phyloP scores from a whole-genome alignment of 139 green algal genomes.

The Micractinium sp. region DNA sequence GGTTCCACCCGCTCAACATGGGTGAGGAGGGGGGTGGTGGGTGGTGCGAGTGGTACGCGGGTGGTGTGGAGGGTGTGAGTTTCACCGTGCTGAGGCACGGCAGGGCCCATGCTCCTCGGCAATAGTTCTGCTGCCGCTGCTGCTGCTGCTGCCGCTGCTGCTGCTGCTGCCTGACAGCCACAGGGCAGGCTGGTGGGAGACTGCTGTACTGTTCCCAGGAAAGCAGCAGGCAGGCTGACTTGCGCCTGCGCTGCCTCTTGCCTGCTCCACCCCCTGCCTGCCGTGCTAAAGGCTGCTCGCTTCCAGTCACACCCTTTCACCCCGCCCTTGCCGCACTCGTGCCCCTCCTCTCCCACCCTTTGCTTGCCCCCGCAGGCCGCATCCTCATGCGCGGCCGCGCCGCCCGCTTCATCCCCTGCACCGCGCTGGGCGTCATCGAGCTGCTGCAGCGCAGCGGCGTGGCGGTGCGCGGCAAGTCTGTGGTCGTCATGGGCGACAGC shows the following conservation, averaged over 20 bases:
- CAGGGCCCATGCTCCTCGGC: too few species aligned
- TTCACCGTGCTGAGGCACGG: too few species aligned
- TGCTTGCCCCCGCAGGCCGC: constrained; percentile 2
- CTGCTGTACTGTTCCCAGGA: too few species aligned
- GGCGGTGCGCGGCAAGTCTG: constrained; percentile 61
- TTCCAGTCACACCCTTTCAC: background rate
- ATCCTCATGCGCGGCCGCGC: constrained; percentile 43
- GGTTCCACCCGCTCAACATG: constrained; percentile 98
- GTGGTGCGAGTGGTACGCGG: background rate
- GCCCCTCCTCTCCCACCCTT: background rate
- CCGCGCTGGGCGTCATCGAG: constrained; percentile 72
- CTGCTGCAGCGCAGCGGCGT: constrained; percentile 65
- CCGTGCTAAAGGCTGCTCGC: background rate
- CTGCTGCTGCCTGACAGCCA: too few species aligned
- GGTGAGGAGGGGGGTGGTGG: constrained; percentile 37
- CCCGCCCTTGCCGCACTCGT: background rate
- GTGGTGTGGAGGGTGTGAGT: background rate
- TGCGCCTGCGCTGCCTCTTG: background rate
- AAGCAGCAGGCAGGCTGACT: too few species aligned
- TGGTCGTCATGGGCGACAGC: constrained; percentile 90
- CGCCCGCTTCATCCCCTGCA: constrained; percentile 78
- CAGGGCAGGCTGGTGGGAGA: too few species aligned
- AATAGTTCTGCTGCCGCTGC: too few species aligned
- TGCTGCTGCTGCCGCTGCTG: too few species aligned
- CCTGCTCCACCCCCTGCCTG: background rate